Evolutionary conservation across 345 rosid genomes (phyloP).

Genomic region (Eucalyptus albens): DNA sequence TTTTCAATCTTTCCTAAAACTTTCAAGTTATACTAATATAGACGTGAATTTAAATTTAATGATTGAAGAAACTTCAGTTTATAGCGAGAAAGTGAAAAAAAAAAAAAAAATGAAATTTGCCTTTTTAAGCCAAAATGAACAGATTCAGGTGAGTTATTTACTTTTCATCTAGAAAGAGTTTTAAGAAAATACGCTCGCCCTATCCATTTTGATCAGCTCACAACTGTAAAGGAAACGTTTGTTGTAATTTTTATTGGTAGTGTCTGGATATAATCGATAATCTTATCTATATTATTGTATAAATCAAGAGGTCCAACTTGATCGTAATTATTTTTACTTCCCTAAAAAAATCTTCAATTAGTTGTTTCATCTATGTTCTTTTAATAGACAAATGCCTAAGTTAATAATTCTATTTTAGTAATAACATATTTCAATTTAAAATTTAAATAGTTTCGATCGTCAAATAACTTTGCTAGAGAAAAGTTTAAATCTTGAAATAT

Average conservation of each 20-base stretch:
- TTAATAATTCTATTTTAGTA: too few species aligned
- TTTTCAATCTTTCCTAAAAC: too few species aligned
- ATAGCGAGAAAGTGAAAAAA: neutral
- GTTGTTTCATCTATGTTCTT: too few species aligned
- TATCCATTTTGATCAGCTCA: neutral
- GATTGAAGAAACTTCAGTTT: neutral
- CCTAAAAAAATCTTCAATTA: neutral
- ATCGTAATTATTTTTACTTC: neutral
- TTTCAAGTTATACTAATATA: too few species aligned
- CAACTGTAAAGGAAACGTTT: neutral
- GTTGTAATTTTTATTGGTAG: neutral
- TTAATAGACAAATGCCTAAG: too few species aligned
- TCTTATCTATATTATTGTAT: too few species aligned
- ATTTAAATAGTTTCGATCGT: too few species aligned
- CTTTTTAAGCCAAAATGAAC: neutral
- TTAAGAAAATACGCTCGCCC: neutral
- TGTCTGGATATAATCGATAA: neutral
- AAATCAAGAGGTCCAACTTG: neutral
- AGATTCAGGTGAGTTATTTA: accelerated
- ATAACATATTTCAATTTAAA: too few species aligned
- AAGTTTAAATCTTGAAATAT: neutral
- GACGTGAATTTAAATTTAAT: too few species aligned
- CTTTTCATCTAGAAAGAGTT: neutral
- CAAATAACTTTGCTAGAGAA: too few species aligned
- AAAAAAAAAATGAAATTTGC: too few species aligned